Conservation (phyloP, 768 basidiomycete genomes). For the Trametes villosa region DNA sequence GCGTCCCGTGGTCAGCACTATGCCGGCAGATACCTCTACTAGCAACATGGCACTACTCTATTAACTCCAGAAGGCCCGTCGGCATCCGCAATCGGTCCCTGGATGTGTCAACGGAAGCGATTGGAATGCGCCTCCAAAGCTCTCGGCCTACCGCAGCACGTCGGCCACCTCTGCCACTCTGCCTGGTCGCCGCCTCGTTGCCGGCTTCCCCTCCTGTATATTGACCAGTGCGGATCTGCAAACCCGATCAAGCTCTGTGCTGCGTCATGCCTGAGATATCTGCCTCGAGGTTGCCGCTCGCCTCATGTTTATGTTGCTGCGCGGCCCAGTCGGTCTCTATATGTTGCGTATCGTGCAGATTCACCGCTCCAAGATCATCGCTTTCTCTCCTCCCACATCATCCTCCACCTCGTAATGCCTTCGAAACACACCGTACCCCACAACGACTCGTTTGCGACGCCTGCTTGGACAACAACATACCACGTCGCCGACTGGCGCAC, state of each 20-base stretch:
- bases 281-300: not conserved
- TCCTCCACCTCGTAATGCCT: slow-evolving; percentile 1
- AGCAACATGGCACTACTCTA: not conserved
- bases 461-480: not conserved
- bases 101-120: not conserved
- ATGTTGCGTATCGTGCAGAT: not conserved
- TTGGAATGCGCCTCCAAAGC: not conserved
- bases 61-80: too few species aligned
- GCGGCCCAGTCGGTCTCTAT: not conserved
- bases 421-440: not conserved
- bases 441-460: not conserved
- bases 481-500: not conserved
- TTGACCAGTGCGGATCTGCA: slow-evolving; percentile 4
- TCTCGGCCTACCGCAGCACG: slow-evolving; percentile 10
- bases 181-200: slow-evolving; percentile 6
- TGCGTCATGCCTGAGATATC: not conserved
- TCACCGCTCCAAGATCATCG: not conserved
- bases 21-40: not conserved
- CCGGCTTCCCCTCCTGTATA: not conserved
- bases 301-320: slow-evolving; percentile 9
- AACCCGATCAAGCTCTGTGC: not conserved
- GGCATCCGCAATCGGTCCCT: not conserved
- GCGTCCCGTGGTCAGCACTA: not conserved
- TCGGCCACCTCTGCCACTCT: not conserved
- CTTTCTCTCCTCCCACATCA: slow-evolving; percentile 7